Evolutionary conservation across 1,139 yeast species (phyloP), one percentile per base, ranked within the genome.

Genomic region (Keqinozyma sinolaborantium): DNA sequence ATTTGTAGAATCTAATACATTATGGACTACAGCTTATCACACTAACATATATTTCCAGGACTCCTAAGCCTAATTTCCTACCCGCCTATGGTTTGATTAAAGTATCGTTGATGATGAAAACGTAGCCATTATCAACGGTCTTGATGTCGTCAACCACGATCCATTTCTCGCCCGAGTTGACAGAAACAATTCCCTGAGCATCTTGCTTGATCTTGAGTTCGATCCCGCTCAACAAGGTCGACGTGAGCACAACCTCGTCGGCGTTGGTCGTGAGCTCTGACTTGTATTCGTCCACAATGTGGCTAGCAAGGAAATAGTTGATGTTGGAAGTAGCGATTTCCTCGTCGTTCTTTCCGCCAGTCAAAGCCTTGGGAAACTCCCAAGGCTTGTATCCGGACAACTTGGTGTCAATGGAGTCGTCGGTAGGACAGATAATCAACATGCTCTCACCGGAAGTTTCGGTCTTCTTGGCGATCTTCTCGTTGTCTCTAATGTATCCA

Each of bases 361-460:
- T 62, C 12, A 77, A 56, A 2, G 58, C 38, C 7, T 48, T 53
- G 1, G 90, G 88, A 50, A 78, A 81, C 47, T 79, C 78, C 88
- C 88, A 81, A 23, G 88, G 88, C 47, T 81, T 81, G 38, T 55
- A 29, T 36, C 50, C 53, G 56, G 49, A 23, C 45, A 54, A 41
- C 51, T 57, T 53, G 20, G 37, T 39, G 23, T 48, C 56, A 16
- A 82, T 59, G 3, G 84, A 84, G 14, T 54, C 52, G 47, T 82
- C 73, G 2, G 73, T 60, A 5, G 90, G 88, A 3, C 86, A 80
- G 45, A 82, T 69, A 5, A 82, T 58, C 41, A 73, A 63, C 56
- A 76, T 56, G 26, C 61, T 50, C 38, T 53, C 53, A 18, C 54
- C 41, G 15, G 53, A 44, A 21, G 51, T 45, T 30, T 70, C 77